phyloP scores from a whole-genome alignment of 2,329 filamentous ascomycete species.

The Trichophyton mentagrophytes region DNA sequence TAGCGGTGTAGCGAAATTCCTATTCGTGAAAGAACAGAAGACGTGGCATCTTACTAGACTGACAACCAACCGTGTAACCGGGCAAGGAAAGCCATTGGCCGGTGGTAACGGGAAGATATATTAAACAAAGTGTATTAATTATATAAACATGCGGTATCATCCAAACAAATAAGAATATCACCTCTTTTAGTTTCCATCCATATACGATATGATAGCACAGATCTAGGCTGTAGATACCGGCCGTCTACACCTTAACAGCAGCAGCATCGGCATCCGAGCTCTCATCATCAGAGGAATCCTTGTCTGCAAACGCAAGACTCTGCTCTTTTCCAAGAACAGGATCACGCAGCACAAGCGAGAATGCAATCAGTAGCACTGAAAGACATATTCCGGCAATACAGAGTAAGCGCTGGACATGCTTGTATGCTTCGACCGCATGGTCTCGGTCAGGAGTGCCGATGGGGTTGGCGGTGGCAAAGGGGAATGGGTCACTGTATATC shows the following conservation, averaged over 20 bases:
- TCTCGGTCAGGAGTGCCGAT: slow-evolving; percentile 35
- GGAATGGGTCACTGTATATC: slow-evolving; percentile 34
- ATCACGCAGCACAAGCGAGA: slow-evolving; percentile 35
- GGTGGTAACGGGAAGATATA: no score
- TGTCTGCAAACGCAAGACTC: slow-evolving; percentile 33
- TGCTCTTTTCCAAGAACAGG: slow-evolving; percentile 36
- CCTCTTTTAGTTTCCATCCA: no score
- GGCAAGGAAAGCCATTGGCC: no score
- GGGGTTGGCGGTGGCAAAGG: slow-evolving; percentile 26
- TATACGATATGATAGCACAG: no score
- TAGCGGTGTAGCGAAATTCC: no score
- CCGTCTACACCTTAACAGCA: neutral
- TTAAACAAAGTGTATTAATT: no score
- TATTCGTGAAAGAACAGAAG: no score
- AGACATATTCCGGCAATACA: slow-evolving; percentile 41
- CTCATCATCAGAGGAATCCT: slow-evolving; percentile 12
- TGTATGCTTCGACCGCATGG: slow-evolving; percentile 34
- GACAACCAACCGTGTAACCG: no score
- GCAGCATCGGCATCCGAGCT: neutral
- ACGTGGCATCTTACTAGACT: no score
- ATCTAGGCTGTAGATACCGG: no score
- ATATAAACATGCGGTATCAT: no score
- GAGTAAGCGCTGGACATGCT: slow-evolving; percentile 35
- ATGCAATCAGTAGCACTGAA: slow-evolving; percentile 34
- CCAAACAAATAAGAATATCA: no score